Percentiles rank a stretch among this genome's conserved stretches.
Evolutionary conservation across 495 filamentous ascomycete genomes (phyloP).

Genomic region (Daldinia loculata): DNA sequence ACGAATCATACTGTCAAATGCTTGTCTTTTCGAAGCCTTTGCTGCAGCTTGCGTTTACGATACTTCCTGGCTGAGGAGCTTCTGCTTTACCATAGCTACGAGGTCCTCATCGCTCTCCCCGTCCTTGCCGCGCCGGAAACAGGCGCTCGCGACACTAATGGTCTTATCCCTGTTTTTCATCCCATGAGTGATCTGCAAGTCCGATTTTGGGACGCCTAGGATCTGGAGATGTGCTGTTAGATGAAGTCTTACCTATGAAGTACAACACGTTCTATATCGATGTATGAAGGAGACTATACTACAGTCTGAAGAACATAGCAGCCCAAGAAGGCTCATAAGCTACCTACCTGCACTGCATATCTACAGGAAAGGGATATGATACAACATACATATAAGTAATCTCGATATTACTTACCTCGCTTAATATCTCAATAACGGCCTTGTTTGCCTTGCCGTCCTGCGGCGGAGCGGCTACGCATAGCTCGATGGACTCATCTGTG

Average conservation of each 20-base stretch:
- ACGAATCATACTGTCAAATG: constrained; percentile 6
- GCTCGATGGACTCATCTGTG: constrained; percentile 62
- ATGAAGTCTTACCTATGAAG: neutral
- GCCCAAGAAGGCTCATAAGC: neutral
- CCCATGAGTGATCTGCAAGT: constrained; percentile 69
- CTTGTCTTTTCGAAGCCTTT: neutral
- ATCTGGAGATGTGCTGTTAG: constrained; percentile 17
- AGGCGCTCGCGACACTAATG: constrained; percentile 48
- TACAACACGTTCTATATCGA: neutral
- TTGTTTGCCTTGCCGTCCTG: constrained; percentile 73
- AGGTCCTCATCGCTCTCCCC: constrained; percentile 22
- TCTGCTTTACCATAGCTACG: constrained; percentile 36
- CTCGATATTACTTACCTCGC: constrained; percentile 58
- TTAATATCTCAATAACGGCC: constrained; percentile 69
- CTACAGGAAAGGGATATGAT: constrained; percentile 1
- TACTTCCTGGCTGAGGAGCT: constrained; percentile 29
- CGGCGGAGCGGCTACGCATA: constrained; percentile 70
- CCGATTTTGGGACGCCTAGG: constrained; percentile 68
- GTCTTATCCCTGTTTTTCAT: constrained; percentile 70
- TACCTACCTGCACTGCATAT: constrained; percentile 12
- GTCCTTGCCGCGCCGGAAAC: constrained; percentile 33
- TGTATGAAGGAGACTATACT: neutral
- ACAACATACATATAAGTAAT: neutral
- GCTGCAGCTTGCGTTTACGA: neutral
- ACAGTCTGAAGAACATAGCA: neutral